Evolutionary conservation across 306 rosid genomes (phyloP), one percentile per base, ranked within the genome.

Genomic region (Adenanthera pavonina): DNA sequence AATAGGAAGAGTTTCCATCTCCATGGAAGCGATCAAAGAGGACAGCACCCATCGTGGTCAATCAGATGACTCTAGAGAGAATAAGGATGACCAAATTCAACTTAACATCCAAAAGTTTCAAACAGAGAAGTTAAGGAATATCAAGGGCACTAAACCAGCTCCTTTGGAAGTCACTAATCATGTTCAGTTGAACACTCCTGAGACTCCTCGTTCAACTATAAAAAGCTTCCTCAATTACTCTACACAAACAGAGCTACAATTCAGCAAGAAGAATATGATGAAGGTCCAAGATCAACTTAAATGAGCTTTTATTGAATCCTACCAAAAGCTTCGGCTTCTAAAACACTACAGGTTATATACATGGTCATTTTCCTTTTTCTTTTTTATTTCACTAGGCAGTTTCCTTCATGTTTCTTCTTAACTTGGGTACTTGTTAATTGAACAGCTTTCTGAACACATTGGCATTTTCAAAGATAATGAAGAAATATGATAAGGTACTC

Each of bases 381-480:
- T 77, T 79, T 19, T 3, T 4, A 20, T 20, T 72, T 5, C 53
- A 54, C 11, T 15, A 69, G 20, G 44, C 5, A 41, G 70, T 46
- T 75, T 25, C 46, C 66, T 68, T 68, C 2, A 2, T n/a, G 57
- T 52, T 81, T 60, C 60, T 44, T 60, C 20, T 70, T 25, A 56
- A 44, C 8, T 34, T 84, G 47, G 69, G 8, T 54, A 59, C 48
- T 38, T 59, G 16, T 30, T 64, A 33, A 74, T 75, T 79, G 66
- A 54, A 52, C 90, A 92, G 95, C 72, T 92, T 91, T 84, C 84
- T 92, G 65, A 92, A 92, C 65, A 73, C 82, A 14, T 43, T 91
- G 87, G 97, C 95, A 17, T 85, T 92, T 84, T 91, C 94, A 4
- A 92, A 92, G 92, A 90, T 90, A 81, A 92, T 90, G 86, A 92